Conservation (phyloP, 2,329 filamentous ascomycete genomes). For the Hyphodiscus sp. region DNA sequence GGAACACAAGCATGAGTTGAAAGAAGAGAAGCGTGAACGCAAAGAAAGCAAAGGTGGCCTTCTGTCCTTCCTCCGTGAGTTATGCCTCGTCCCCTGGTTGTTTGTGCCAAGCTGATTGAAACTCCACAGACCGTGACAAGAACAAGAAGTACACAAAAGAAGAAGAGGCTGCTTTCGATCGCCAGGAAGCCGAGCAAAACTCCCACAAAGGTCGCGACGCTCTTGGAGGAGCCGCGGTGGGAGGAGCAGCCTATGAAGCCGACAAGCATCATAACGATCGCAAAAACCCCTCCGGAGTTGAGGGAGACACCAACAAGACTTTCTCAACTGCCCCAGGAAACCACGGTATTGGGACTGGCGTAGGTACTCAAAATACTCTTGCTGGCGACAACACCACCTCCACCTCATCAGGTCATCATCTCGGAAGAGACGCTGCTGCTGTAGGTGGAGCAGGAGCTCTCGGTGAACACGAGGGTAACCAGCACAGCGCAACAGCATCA, state of each 20-base stretch:
- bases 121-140: conserved; percentile 22
- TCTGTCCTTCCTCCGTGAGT: too few relatives aligned
- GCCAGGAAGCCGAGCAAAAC: conserved; percentile 22
- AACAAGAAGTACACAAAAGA: conserved; percentile 22
- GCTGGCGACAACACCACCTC: background rate
- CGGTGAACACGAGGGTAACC: conserved; percentile 11
- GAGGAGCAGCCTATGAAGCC: conserved; percentile 12
- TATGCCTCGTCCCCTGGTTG: too few relatives aligned
- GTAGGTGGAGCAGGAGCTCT: conserved; percentile 3
- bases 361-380: conserved; percentile 12
- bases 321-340: conserved; percentile 13
- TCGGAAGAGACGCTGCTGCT: conserved; percentile 11
- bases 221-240: conserved; percentile 10
- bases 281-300: background rate
- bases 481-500: background rate
- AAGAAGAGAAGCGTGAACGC: too few relatives aligned
- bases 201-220: conserved; percentile 17
- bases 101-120: too few relatives aligned
- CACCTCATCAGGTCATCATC: conserved; percentile 5
- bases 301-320: conserved; percentile 5
- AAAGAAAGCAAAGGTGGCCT: too few relatives aligned
- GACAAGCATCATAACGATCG: conserved; percentile 11
- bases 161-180: conserved; percentile 23
- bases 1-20: too few relatives aligned
- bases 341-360: conserved; percentile 11